Base-by-base conservation (phyloP, 331 rosid genomes). In the Rhamnella rubrinervis region DNA sequence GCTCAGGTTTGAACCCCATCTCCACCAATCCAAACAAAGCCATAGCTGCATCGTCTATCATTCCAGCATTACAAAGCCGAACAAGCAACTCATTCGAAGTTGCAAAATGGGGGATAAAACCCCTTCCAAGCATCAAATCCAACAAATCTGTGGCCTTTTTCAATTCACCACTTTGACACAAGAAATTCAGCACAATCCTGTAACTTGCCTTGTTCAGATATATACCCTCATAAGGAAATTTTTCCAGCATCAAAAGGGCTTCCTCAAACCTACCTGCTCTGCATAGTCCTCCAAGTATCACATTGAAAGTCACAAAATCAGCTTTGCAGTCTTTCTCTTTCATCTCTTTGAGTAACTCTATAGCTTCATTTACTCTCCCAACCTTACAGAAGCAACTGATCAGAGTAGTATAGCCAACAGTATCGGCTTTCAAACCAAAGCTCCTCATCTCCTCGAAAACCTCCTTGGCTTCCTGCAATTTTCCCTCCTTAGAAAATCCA, bases 231-330 rank as follows among this genome's bases (percentile, higher is more conserved):
- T 64, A 80, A 15, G 96, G 97, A 57, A 90, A 92, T 51, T 62
- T 85, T 78, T 84, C 81, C 2, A 93, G 73, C 96, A 90, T 88
- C 63, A 79, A 81, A 49, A 88, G 77, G 47, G 97, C 97, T 83
- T 88, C 92, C 49, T 76, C 87, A 55, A 71, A 62, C 68, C 92
- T 82, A 20, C 74, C 86, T 70, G 81, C 92, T 77, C 95, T 72
- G 53, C 95, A 85, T n/a, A 93, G 70, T 26, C 97, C 98, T 76
- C 92, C 92, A 1, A 93, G 87, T 44, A 89, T 79, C 77, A 88
- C 91, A 44, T 90, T 90, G 74, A 84, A 81, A 25, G 95, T 86
- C 74, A 88, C 91, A 12, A 80, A 69, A 70, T 93, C 96, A 4
- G 97, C 84, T 50, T 21, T 83, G 65, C 86, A 82, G 20, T 63